Base-by-base conservation (phyloP, 2,329 filamentous ascomycete species). In the Xylaria sp. region DNA sequence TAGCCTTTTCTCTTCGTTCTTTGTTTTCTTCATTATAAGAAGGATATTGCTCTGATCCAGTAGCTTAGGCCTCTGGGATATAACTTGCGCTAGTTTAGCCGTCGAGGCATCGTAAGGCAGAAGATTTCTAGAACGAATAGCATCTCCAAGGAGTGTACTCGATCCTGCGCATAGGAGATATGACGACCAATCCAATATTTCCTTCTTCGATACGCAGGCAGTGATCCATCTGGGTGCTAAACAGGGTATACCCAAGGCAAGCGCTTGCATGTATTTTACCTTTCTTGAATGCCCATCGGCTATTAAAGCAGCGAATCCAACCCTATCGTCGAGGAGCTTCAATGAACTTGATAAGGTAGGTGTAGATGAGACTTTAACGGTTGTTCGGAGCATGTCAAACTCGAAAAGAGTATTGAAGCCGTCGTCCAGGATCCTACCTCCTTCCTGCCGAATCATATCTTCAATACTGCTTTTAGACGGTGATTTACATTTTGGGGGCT, bases 221-320 rank as follows among this genome's bases (percentile, higher is more conserved):
- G 88, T 85, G 56, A 97, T 83, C 95, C 96, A 99, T 63, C 90
- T 90, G 5, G 89, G 87, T 5, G 93, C 91, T 1, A 99, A 84
- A 75, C 94, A 97, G 0, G 96, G 96, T 0, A 99, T 81, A 0
- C 93, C 93, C 0, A 99, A 86, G 0, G 96, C 94, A 1, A 99
- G 86, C 0, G 96, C 96, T 81, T 98, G 94, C 85, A 98, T 92
- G 79, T 96, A 98, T 78, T 98, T 99, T 58, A 90, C 88, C 70
- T 93, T 94, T 55, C 95, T 89, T 6, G 92, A 96, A 78, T 97
- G 92, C 4, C 89, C 88, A 75, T 98, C 93, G 0, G 94, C 91
- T 68, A 99, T 92, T 14, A 98, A 82, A 3, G 93, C 94, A 0
- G 92, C 89, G 76, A 99, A 98, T 0, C 93, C 91, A 0, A 90